Base-by-base conservation (phyloP, 495 filamentous ascomycete genomes). In the Haplographium delicatum region DNA sequence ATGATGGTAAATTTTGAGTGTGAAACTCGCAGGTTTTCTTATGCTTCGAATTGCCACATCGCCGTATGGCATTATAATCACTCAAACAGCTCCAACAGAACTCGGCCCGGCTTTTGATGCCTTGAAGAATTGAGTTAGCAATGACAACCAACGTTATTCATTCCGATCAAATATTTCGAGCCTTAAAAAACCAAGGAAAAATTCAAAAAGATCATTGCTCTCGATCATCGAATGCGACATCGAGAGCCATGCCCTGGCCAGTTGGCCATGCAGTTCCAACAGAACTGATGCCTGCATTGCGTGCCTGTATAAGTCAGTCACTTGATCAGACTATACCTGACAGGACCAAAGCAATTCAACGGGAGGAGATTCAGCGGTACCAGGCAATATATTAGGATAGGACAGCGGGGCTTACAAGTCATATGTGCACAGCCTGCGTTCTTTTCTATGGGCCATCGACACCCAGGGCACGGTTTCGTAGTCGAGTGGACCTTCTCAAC, bases 341-440 rank as follows among this genome's bases (percentile, higher is more conserved):
- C n/a, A n/a, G n/a, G n/a, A n/a, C n/a, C n/a, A n/a, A n/a, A n/a
- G n/a, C n/a, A n/a, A n/a, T n/a, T n/a, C n/a, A n/a, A n/a, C n/a
- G n/a, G n/a, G n/a, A n/a, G n/a, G n/a, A n/a, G n/a, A n/a, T n/a
- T n/a, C n/a, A n/a, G n/a, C n/a, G n/a, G n/a, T n/a, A n/a, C n/a
- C n/a, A n/a, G n/a, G n/a, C n/a, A n/a, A n/a, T n/a, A n/a, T n/a
- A n/a, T n/a, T n/a, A n/a, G n/a, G n/a, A n/a, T n/a, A n/a, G n/a
- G n/a, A n/a, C n/a, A n/a, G n/a, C n/a, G n/a, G 35, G 11, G 15
- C 49, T 52, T 35, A 52, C 49, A 52, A 16, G 49, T 52, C 49
- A 52, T 52, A 25, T 52, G 49, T 16, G 24, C 26, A 37, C 49
- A 52, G 30, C 49, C 49, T 8, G n/a, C 10, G 26, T 52, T 52